Evolutionary conservation across 768 basidiomycete genomes (phyloP), one percentile per base, ranked within the genome.

Genomic region (Boletus tomentosulus): DNA sequence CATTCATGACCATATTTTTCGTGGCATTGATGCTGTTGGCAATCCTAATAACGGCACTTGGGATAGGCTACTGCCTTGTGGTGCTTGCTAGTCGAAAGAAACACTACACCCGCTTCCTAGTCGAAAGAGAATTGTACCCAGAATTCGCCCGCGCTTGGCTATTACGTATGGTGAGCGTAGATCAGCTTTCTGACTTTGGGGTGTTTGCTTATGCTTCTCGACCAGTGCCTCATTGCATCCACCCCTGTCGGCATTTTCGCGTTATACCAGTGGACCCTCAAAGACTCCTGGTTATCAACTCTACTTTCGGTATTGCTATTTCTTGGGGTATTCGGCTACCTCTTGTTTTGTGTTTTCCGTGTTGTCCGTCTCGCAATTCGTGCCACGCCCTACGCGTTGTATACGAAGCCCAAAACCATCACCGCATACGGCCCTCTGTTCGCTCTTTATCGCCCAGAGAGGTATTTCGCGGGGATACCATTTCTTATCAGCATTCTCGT

Each of bases 251-350:
- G 84, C 57, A 81, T 88, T 57, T 91, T 97, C 60, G 76, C 82
- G 8, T 81, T 97, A 64, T 93, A 87, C 68, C 94, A 98, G 68
- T 98, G 94, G 91, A 90, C 89, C 1, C 75, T 94, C 57, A 74
- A 81, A 54, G 93, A 98, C 70, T 94, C 93, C 0, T 92, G 91
- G 86, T 76, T 96, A 3, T 81, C 92, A 0, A 78, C 85, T 60
- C 74, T 96, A 34, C 76, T 98, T 38, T 89, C 93, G 3, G 86
- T 87, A 55, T 62, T 95, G 54, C 68, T 79, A 11, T 73, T 94
- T 66, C 62, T 89, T 44, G 71, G 68, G 44, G 69, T 89, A 31
- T 43, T 78, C 31, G 70, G 73, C 10, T 63, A 77, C 54, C 72
- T 92, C 39, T 61, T 74, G 24, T 77, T 80, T 58, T 76, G 82